These are phyloP conservation scores for Panaeolus cyanescens DNA, from an alignment of 768 basidiomycete species.

Conservation along the genomic window DNA sequence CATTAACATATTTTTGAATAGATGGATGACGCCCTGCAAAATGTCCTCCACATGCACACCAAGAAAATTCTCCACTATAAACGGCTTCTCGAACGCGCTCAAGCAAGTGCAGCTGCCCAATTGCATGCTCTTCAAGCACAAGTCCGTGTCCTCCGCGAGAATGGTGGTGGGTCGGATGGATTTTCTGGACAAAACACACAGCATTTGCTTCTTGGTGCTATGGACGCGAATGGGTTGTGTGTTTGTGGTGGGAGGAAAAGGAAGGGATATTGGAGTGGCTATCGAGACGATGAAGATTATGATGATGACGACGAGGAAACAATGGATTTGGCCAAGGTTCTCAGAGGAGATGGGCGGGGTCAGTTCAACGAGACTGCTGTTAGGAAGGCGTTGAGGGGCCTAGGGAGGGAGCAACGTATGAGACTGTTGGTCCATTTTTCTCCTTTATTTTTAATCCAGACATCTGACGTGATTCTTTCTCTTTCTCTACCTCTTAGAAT, in stretches of 20 bases:
- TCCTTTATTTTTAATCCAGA: not conserved
- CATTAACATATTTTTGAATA: constrained; percentile 11
- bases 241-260: constrained; percentile 63
- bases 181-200: constrained; percentile 19
- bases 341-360: constrained; percentile 59
- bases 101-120: constrained; percentile 78
- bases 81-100: constrained; percentile 78
- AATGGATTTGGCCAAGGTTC: constrained; percentile 42
- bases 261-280: constrained; percentile 76
- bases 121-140: constrained; percentile 87
- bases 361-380: constrained; percentile 73
- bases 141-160: constrained; percentile 59
- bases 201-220: constrained; percentile 17
- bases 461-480: constrained; percentile 3
- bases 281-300: constrained; percentile 51
- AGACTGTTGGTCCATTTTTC: constrained; percentile 55
- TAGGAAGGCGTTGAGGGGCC: constrained; percentile 58
- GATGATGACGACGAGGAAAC: constrained; percentile 41
- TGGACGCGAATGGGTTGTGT: constrained; percentile 34
- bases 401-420: constrained; percentile 72
- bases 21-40: constrained; percentile 41
- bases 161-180: constrained; percentile 23
- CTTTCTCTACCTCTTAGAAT: constrained; percentile 47
- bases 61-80: constrained; percentile 74
- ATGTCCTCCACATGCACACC: constrained; percentile 43